These are phyloP conservation scores for Lentinula aciculospora DNA, from an alignment of 768 basidiomycete genomes.

Conservation along the genomic window DNA sequence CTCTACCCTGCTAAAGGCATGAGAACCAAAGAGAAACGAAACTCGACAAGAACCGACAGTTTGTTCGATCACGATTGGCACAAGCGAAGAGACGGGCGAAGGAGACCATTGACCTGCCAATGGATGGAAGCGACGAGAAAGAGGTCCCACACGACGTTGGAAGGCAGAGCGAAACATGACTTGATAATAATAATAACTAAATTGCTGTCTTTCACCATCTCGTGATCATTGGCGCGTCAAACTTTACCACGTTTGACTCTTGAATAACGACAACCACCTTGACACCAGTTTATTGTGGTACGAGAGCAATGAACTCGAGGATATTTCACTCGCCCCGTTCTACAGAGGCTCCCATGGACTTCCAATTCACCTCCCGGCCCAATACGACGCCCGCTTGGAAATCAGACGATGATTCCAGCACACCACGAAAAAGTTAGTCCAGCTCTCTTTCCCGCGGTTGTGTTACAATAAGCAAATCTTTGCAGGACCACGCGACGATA, in stretches of 20 bases:
- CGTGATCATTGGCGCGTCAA: constrained; percentile 17
- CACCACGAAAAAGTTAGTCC: constrained; percentile 64
- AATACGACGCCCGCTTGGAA: constrained; percentile 18
- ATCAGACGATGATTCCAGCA: constrained; percentile 36
- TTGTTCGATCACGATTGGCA: constrained; percentile 10
- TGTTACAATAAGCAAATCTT: constrained; percentile 7
- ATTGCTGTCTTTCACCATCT: background rate
- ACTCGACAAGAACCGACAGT: background rate
- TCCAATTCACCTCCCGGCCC: constrained; percentile 72
- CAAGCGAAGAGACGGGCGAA: constrained; percentile 24
- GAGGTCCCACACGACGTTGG: constrained; percentile 10
- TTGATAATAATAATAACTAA: background rate
- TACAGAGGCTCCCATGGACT: constrained; percentile 87
- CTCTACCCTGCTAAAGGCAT: constrained; percentile 53
- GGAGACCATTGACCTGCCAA: constrained; percentile 38
- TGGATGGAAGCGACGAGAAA: constrained; percentile 40
- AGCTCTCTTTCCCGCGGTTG: constrained; percentile 3
- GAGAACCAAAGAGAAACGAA: constrained; percentile 8
- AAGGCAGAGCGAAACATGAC: constrained; percentile 23
- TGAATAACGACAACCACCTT: constrained; percentile 18
- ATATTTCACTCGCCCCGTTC: constrained; percentile 37
- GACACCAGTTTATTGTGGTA: constrained; percentile 15
- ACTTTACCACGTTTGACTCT: background rate
- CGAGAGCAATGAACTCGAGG: constrained; percentile 3
- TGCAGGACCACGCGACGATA: constrained; percentile 34